Base-by-base conservation (phyloP, 805 yeast genomes). In the Candida montana region DNA sequence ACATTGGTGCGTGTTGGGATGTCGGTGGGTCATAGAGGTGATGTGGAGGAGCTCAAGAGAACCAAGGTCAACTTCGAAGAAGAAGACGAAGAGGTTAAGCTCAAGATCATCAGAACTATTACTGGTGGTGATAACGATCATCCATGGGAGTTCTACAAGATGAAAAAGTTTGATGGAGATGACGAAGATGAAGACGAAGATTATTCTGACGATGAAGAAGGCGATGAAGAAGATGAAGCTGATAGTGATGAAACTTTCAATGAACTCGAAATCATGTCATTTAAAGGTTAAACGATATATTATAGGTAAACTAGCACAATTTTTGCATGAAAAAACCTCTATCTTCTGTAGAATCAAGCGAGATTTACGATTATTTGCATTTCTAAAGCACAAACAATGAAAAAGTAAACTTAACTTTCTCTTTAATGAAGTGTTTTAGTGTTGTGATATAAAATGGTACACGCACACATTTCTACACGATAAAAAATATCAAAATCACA, bases 1-100 rank as follows among this genome's bases (percentile, higher is more conserved):
- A 90, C 98, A 0, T 68, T 90, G 42, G 81, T 90, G 1, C 67
- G 84, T 40, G 95, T 90, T 1, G 98, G 98, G 1, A 91, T 87
- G 83, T 83, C 95, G 31, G 74, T 91, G 30, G 98, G 96, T 0
- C 96, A 90, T 59, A 49, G 72, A 0, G 74, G 74, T 0, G 72
- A 65, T 11, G 63, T 62, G 1, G 51, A 61, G 2, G 89, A 82
- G 50, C 68, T 59, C 49, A 62, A 65, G 39, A 66, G 88, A 52
- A 63, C 65, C 34, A 70, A 65, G 39, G 57, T 69, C 18, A 71
- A 67, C 24, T 71, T 78, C 40, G 63, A 63, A 13, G 67, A 69
- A 20, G 73, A 71, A 45, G 61, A 75, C 0, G 72, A 71, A 40
- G 73, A 69, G 39, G 61, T 63, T 45, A 73, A 68, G 51, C 49